These are phyloP conservation scores for Diospyros kaki DNA, from an alignment of 148 eudicot genomes.

Conservation along the genomic window DNA sequence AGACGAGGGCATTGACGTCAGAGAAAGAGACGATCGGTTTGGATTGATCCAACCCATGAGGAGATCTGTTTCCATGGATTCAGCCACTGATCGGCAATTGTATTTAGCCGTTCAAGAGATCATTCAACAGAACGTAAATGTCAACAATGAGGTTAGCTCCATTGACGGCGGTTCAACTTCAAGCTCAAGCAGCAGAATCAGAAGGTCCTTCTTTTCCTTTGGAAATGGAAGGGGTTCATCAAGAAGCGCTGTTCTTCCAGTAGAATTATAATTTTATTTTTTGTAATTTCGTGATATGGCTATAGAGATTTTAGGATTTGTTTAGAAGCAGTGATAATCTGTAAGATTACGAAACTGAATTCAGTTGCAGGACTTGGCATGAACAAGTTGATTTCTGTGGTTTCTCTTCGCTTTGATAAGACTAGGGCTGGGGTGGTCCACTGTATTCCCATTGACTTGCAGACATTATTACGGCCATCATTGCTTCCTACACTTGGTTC, in stretches of 20 bases:
- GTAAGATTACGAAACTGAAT: conserved; percentile 15
- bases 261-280: conserved; percentile 5
- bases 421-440: not conserved
- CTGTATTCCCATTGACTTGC: conserved; percentile 7
- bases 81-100: conserved; percentile 47
- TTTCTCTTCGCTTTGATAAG: not conserved
- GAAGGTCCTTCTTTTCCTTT: conserved; percentile 66
- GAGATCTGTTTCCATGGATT: conserved; percentile 87
- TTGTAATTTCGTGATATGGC: conserved; percentile 10
- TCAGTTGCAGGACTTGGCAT: conserved; percentile 1
- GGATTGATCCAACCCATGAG: conserved; percentile 51
- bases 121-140: conserved; percentile 16
- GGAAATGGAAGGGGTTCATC: conserved; percentile 49
- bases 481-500: not conserved
- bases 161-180: conserved; percentile 18
- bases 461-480: conserved; percentile 22
- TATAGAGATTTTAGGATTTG: conserved; percentile 10
- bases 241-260: conserved; percentile 50
- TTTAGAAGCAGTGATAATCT: conserved; percentile 3
- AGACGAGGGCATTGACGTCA: conserved; percentile 66
- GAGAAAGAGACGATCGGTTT: conserved; percentile 46
- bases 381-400: conserved; percentile 17
- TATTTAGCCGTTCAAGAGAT: conserved; percentile 52
- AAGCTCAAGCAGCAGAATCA: conserved; percentile 23
- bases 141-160: conserved; percentile 18